Conservation (phyloP, 1,284 basidiomycete genomes). For the Leccinum pachyderme region DNA sequence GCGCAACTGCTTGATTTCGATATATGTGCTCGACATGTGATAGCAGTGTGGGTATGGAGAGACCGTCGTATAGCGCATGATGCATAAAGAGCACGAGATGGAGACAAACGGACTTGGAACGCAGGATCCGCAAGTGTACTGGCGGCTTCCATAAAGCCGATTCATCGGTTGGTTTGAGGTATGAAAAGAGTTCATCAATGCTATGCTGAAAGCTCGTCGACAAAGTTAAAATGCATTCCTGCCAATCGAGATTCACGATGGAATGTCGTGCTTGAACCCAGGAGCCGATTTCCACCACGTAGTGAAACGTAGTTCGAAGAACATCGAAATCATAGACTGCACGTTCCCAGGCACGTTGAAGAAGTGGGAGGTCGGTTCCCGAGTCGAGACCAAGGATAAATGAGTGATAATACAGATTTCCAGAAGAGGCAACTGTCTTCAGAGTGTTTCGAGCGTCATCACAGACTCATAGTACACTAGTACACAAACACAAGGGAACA, state of each 20-base stretch:
- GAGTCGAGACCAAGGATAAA: conserved; percentile 41
- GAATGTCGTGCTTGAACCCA: conserved; percentile 49
- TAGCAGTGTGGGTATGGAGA: conserved; percentile 41
- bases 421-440: conserved; percentile 46
- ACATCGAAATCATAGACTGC: conserved; percentile 37
- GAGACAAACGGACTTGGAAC: conserved; percentile 11
- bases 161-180: conserved; percentile 23
- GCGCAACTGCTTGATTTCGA: conserved; percentile 16
- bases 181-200: conserved; percentile 20
- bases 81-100: conserved; percentile 45
- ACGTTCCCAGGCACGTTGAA: conserved; percentile 39
- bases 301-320: conserved; percentile 50
- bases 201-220: conserved; percentile 13
- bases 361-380: conserved; percentile 28
- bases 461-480: no score
- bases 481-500: not conserved
- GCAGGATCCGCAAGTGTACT: conserved; percentile 37
- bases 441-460: not conserved
- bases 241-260: conserved; percentile 36
- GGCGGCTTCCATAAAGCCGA: conserved; percentile 34
- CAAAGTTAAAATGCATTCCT: conserved; percentile 15
- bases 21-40: conserved; percentile 37
- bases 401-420: conserved; percentile 45
- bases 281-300: conserved; percentile 35
- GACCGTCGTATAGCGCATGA: conserved; percentile 52